Evolutionary conservation across 176 grass and related monocot genomes (phyloP), one percentile per base, ranked within the genome.

Genomic region (Phragmites australis): DNA sequence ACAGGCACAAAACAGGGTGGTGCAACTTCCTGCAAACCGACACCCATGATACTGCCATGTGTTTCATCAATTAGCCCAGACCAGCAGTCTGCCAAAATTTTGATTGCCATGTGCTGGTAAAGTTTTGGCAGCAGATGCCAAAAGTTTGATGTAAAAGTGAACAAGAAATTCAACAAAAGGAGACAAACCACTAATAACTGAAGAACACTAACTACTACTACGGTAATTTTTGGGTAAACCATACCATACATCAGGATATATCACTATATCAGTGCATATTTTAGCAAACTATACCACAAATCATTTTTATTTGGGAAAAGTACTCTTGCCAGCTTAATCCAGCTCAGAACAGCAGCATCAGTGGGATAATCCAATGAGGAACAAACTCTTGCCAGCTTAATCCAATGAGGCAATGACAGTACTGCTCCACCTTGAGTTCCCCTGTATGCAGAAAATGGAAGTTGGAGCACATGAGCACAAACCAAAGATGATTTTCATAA

Each of bases 351-450:
- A 98, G 62, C 55, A 98, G 74, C 21, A 89, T 72, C 53, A 89
- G 54, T 49, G 90, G 88, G n/a, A 65, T 40, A 48, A 67, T 23
- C 81, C 83, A 32, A 94, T 79, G 83, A 99, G 45, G 75, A 81
- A 90, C 37, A 93, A 87, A 27, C 86, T 44, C 95, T 83, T n/a
- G 84, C 96, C 34, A 37, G 34, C 34, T 37, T 37, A 37, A 37
- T 37, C 34, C 34, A 37, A 2, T 5, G 34, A 37, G 34, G 34
- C 84, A 99, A 47, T 23, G 96, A 91, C 51, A 99, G 42, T 65
- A 88, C 75, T 34, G 86, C 70, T 68, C 96, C 90, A n/a, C 88
- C 90, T 88, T 94, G 92, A 79, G 86, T 95, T 66, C 86, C 92
- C 86, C 96, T 98, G 83, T 71, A 53, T 21, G 32, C 25, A 4